phyloP scores from a whole-genome alignment of 1,284 basidiomycete species.

The Pterula multifida region DNA sequence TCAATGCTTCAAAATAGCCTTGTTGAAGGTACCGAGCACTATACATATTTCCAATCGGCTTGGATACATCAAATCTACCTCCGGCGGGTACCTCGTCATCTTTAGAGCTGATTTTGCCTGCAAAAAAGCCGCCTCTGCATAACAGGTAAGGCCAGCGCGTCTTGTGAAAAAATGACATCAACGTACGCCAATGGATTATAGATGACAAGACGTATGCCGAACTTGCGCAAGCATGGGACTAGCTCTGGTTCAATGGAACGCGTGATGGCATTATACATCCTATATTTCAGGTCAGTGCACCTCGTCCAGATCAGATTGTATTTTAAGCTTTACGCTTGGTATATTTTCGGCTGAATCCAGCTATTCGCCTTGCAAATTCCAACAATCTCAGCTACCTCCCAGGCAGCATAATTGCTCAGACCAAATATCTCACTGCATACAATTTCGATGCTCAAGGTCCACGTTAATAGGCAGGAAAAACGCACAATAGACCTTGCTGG shows the following conservation, averaged over 20 bases:
- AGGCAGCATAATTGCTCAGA: conserved; percentile 33
- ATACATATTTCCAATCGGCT: conserved; percentile 24
- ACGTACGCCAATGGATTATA: conserved; percentile 32
- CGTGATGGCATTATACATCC: conserved; percentile 29
- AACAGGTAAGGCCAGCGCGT: background rate
- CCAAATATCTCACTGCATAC: conserved; percentile 30
- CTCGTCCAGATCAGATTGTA: too few relatives aligned
- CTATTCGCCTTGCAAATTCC: conserved; percentile 19
- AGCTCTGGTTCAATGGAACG: conserved; percentile 31
- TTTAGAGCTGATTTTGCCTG: conserved; percentile 23
- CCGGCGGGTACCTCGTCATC: conserved; percentile 13
- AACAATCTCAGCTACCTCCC: conserved; percentile 27
- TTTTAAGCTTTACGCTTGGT: conserved; percentile 1
- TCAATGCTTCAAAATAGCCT: conserved; percentile 32
- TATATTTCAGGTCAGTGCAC: too few relatives aligned
- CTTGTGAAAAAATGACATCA: background rate
- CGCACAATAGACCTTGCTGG: conserved; percentile 32
- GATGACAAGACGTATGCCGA: conserved; percentile 20
- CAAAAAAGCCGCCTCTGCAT: conserved; percentile 29
- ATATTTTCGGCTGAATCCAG: conserved; percentile 13
- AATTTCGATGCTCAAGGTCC: background rate
- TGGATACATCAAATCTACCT: conserved; percentile 22
- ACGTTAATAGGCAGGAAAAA: conserved; percentile 3
- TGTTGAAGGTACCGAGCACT: conserved; percentile 30
- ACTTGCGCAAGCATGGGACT: conserved; percentile 30